Evolutionary conservation across 2,329 filamentous ascomycete genomes (phyloP), one percentile per base, ranked within the genome.

Genomic region (Monosporascus sp.): DNA sequence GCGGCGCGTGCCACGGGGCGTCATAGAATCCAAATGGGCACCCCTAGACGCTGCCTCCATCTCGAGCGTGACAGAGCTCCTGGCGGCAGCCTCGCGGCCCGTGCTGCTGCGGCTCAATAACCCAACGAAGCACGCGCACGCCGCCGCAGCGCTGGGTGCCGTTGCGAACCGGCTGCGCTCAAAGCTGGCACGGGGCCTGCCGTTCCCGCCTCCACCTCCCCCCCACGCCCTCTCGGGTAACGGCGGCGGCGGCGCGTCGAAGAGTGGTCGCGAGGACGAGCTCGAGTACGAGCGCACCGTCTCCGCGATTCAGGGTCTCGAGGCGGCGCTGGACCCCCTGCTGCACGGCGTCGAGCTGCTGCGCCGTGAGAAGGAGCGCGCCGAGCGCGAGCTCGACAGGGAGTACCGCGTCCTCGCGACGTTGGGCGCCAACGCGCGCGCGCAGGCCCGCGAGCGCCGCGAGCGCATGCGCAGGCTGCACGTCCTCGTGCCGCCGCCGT

Each of bases 11-110:
- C 80, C 83, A n/a, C 80, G 78, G 55, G 77, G 80, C 27, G 80
- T 77, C 38, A 87, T 95, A 53, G 78, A 87, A 42, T 72, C 84
- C 42, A 89, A 86, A 64, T 90, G 86, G 86, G 72, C 75, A 3
- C 74, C 80, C 6, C 74, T 89, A 5, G 74, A 81, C 5, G 65
- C 71, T 6, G 68, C 74, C 24, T 81, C 84, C 42, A 69, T 87
- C 51, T 71, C 77, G 7, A 77, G 78, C 49, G 75, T 86, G n/a
- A 71, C 74, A 18, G 66, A 72, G 17, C 74, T 88, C 27, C 70
- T 90, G 34, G 70, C 75, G 22, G 77, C 83, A 57, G 78, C 82
- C 49, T 81, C 84, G 59, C 79, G 79, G 17, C 82, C 85, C 15
- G 80, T 88, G 45, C 74, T 88, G 14, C 75, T 80, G 49, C 80